Evolutionary conservation across 2,329 filamentous ascomycete species (phyloP), one percentile per base, ranked within the genome.

Genomic region (Scedosporium boydii): DNA sequence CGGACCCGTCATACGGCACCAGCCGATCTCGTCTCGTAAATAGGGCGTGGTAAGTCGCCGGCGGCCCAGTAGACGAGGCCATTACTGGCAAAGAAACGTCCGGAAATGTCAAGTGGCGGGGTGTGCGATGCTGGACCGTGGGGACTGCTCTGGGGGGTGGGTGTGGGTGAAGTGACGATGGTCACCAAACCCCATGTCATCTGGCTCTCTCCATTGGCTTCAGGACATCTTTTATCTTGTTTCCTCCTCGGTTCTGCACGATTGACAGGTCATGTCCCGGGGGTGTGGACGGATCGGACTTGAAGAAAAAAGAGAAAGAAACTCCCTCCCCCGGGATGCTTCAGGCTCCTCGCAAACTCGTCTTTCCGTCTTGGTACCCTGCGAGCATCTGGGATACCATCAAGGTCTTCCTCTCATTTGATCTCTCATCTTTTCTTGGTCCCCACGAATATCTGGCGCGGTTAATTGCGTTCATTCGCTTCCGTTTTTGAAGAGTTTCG

Each of bases 11-110:
- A 41, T 14, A 23, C 55, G 55, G 55, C 55, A 34, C 55, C 23
- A 58, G 55, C 55, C 48, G 44, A 60, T 60, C 59, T 34, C 59
- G 59, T 53, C 59, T 38, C 26, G 58, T 48, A 23, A 44, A 16
- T 14, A 16, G 41, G 38, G 21, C 4, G 34, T 7, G 34, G 34
- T 29, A 58, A 10, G 34, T 41, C 12, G 12, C 55, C 7, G 42
- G 58, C 18, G 10, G 14, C 6, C 41, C 26, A 14, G 23, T 29
- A 51, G 23, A 38, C 42, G n/a, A 12, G 57, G 34, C 21, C 23
- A 26, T 42, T 14, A 18, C 14, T 26, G 18, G 14, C 6, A 9
- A 60, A 21, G 44, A 27, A 51, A 51, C 18, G 59, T 34, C 4
- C 16, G 46, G 34, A 38, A 27, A 23, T 27, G 18, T 27, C 23